phyloP scores from a whole-genome alignment of 2,329 filamentous ascomycete genomes.

The Aspergillus sp. region DNA sequence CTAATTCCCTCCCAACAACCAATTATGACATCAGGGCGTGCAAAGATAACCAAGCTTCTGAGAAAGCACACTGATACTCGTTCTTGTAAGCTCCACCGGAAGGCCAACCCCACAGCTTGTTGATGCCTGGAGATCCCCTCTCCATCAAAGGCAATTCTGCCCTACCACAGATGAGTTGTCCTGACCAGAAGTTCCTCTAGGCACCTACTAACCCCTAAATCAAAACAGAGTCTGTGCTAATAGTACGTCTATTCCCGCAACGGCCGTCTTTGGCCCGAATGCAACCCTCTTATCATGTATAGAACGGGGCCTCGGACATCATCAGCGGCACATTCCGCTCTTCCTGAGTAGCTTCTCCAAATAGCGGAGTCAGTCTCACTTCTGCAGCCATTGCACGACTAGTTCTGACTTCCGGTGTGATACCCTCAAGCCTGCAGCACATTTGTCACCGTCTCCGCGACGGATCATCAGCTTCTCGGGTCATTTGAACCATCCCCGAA shows the following conservation, averaged over 20 bases:
- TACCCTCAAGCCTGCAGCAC: background rate
- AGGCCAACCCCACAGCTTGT: background rate
- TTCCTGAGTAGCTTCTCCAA: too few species aligned
- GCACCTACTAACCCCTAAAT: background rate
- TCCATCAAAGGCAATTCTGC: background rate
- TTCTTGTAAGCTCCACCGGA: background rate
- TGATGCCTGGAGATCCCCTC: background rate
- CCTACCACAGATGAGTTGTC: background rate
- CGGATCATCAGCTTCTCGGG: background rate
- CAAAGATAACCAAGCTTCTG: background rate
- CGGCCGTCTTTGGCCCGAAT: background rate
- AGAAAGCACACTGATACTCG: background rate
- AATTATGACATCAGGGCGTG: background rate
- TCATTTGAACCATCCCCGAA: background rate
- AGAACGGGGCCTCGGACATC: too few species aligned
- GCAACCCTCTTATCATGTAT: background rate
- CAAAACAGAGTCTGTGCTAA: background rate
- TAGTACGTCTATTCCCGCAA: background rate
- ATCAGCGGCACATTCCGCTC: too few species aligned
- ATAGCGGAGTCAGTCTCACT: background rate
- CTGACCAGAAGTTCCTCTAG: background rate
- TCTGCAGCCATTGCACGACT: background rate
- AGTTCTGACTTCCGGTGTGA: background rate
- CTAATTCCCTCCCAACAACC: background rate
- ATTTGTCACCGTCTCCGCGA: background rate